Conservation (phyloP, 2,329 filamentous ascomycete genomes). For the Aspergillus awamori region DNA sequence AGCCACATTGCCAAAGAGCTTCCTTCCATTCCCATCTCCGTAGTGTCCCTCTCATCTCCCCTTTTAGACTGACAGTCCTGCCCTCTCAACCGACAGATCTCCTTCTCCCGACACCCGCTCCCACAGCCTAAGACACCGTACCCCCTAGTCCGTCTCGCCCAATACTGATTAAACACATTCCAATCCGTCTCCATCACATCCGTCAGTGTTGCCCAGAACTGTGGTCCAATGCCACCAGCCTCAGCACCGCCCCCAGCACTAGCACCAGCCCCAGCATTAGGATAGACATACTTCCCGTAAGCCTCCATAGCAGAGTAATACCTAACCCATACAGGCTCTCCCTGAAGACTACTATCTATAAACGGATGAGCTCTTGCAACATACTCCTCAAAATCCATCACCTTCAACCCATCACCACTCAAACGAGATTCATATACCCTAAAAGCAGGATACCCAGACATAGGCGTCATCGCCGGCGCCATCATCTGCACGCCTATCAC, state of each 20-base stretch:
- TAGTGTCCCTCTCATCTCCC: background rate
- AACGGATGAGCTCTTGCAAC: background rate
- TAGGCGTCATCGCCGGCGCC: conserved; percentile 58
- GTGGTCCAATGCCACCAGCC: background rate
- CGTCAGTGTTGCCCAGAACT: conserved; percentile 64
- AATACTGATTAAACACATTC: conserved; percentile 51
- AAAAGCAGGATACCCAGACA: conserved; percentile 59
- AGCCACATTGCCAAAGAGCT: background rate
- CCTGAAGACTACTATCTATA: too few relatives aligned
- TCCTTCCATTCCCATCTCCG: background rate
- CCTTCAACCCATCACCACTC: conserved; percentile 35
- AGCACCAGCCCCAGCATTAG: too few relatives aligned
- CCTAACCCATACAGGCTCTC: too few relatives aligned
- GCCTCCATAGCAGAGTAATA: too few relatives aligned
- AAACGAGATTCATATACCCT: conserved; percentile 54
- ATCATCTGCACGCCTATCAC: conserved; percentile 53
- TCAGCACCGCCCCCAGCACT: too few relatives aligned
- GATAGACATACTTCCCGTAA: too few relatives aligned
- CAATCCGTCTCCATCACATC: conserved; percentile 50
- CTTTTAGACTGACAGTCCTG: background rate
- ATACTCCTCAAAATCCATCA: background rate
- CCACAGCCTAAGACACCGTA: conserved; percentile 47
- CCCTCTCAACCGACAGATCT: conserved; percentile 48
- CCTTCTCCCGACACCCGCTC: conserved; percentile 46
- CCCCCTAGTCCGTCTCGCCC: conserved; percentile 53